Evolutionary conservation across 73 alveolate species (phyloP).

Genomic region (Effrenium voratum): DNA sequence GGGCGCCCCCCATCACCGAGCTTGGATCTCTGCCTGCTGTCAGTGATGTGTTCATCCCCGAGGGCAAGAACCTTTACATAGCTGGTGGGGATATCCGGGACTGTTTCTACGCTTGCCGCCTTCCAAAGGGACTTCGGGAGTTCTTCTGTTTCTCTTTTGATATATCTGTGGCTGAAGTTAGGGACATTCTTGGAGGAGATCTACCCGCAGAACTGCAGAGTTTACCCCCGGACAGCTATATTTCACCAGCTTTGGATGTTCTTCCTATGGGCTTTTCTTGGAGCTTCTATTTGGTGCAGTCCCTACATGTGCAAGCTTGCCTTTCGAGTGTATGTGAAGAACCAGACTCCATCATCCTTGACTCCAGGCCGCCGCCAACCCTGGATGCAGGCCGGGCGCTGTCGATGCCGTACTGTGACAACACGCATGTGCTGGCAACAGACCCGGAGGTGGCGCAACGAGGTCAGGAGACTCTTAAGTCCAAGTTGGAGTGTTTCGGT

Average conservation of each 20-base stretch:
- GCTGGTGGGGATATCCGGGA: slow-evolving; percentile 49
- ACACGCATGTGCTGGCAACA: neutral
- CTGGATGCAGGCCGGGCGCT: neutral
- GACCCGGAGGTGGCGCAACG: neutral
- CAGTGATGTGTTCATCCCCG: neutral
- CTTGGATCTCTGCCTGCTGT: slow-evolving; percentile 54
- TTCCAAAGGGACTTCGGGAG: neutral
- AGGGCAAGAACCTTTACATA: neutral
- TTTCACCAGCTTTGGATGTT: neutral
- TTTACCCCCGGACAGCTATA: neutral
- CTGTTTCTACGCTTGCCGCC: slow-evolving; percentile 38
- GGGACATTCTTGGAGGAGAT: neutral
- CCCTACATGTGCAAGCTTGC: slow-evolving; percentile 27
- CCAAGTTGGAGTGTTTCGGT: neutral
- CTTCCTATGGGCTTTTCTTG: slow-evolving; percentile 59
- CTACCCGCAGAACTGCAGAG: no score
- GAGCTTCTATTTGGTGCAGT: slow-evolving; percentile 26
- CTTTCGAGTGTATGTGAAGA: neutral
- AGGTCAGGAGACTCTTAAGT: neutral
- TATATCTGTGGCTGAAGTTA: neutral
- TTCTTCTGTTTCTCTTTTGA: neutral
- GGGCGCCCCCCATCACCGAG: slow-evolving; percentile 51
- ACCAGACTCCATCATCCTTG: neutral
- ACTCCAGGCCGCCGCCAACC: slow-evolving; percentile 29
- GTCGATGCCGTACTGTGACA: slow-evolving; percentile 70